Evolutionary conservation across 257 asterid genomes (phyloP).

Genomic region (Solanum appendiculatum): DNA sequence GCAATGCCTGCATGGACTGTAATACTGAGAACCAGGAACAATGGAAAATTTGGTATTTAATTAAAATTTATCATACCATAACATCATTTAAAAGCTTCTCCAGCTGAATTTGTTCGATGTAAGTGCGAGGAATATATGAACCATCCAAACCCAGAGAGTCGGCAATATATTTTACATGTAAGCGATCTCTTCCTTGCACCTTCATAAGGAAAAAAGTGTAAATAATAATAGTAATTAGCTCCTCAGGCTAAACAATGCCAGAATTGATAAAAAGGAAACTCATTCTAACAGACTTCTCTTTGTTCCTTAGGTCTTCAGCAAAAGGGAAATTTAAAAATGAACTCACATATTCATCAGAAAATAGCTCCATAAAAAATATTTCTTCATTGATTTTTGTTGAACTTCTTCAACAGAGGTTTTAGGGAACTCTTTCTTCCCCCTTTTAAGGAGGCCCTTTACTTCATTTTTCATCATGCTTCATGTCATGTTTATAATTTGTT

Average conservation of each 20-base stretch:
- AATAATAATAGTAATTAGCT: slow-evolving; percentile 9
- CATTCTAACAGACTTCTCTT: neutral
- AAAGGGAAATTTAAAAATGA: neutral
- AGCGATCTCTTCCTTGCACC: slow-evolving; percentile 97
- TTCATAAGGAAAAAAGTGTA: slow-evolving; percentile 12
- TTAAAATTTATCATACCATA: slow-evolving; percentile 46
- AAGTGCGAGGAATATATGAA: slow-evolving; percentile 81
- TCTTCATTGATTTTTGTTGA: neutral
- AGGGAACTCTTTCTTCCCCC: neutral
- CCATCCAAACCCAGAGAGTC: slow-evolving; percentile 88
- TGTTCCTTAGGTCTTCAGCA: neutral
- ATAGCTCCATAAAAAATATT: neutral
- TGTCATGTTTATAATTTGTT: neutral
- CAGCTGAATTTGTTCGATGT: slow-evolving; percentile 94
- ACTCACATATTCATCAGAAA: neutral
- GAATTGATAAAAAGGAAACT: neutral
- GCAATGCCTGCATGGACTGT: slow-evolving; percentile 51
- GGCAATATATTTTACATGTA: slow-evolving; percentile 59
- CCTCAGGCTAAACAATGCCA: neutral
- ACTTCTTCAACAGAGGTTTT: neutral
- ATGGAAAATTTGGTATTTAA: neutral
- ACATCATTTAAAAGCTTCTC: slow-evolving; percentile 94
- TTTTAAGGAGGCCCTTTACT: neutral
- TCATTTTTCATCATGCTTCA: neutral
- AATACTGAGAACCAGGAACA: slow-evolving; percentile 5